Conservation (phyloP, 2,329 filamentous ascomycete genomes). For the Drechslerella dactyloides region DNA sequence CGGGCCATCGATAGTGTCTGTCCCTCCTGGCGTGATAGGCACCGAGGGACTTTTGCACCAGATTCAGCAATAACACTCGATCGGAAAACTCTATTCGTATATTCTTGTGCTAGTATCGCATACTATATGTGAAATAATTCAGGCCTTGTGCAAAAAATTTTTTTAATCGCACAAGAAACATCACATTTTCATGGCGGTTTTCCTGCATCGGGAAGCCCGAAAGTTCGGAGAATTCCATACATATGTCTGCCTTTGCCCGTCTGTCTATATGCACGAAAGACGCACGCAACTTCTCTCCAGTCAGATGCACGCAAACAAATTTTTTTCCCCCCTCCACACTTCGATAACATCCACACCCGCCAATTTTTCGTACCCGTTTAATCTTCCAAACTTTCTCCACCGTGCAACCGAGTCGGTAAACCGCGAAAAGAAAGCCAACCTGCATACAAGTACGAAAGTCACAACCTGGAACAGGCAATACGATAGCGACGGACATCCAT, state of each 20-base stretch:
- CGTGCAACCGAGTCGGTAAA: conserved; percentile 28
- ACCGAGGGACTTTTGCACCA: background rate
- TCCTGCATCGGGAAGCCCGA: conserved; percentile 37
- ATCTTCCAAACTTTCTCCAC: conserved; percentile 16
- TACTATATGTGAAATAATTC: too few species aligned
- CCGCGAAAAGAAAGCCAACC: conserved; percentile 10
- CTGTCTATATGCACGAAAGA: too few species aligned
- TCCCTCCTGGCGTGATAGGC: conserved; percentile 40
- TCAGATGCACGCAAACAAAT: background rate
- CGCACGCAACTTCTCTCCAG: background rate
- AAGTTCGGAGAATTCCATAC: conserved; percentile 4
- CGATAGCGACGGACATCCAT: conserved; percentile 5
- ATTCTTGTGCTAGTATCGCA: too few species aligned
- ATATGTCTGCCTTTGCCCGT: too few species aligned
- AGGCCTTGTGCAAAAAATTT: too few species aligned
- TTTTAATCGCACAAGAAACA: background rate
- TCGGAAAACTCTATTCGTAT: too few species aligned
- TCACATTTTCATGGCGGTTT: conserved; percentile 12
- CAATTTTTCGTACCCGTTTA: too few species aligned
- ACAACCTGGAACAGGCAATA: conserved; percentile 44
- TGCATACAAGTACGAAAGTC: too few species aligned
- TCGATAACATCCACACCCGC: too few species aligned
- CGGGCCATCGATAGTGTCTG: too few species aligned
- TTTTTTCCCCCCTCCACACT: too few species aligned
- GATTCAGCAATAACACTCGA: background rate